Base-by-base conservation (phyloP, 257 asterid genomes). In the Solanum paucissectum region DNA sequence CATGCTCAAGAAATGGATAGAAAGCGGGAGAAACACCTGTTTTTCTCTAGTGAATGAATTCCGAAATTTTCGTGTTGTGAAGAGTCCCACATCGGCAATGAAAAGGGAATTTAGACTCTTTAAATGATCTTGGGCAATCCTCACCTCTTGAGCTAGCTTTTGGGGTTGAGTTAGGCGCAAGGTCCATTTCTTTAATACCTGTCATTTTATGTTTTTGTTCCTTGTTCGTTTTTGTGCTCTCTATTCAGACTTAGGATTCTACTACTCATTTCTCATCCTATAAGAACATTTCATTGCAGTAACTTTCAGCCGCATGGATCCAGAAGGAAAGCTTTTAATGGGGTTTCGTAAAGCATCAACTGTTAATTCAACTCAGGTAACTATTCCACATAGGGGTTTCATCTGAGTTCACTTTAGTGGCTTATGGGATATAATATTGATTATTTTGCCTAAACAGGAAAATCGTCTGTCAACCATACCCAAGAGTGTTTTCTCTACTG, bases 261-360 rank as follows among this genome's bases (percentile, higher is more conserved):
- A 6, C 86, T 49, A 20, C 13, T 44, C 69, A 29, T 87, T 79
- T 91, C 88, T 89, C 87, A 88, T 85, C 62, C 71, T 21, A 40
- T 88, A 83, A 84, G 52, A 46, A 68, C 83, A 36, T 89, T 23
- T 81, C 74, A 86, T 92, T 88, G 83, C 98, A 97, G 99, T 97
- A 83, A 97, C 97, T 42, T 97, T 97, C 92, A 97, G 99, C 87
- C 99, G 98, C 83, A 97, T 97, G 97, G 98, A 97, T 89, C 99
- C 99, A 13, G 98, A 91, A 90, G 98, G 98, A 87, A 97, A 95
- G 91, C 98, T 97, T 85, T 89, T 97, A 88, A 95, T 97, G 98
- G 99, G 99, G 85, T 97, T 95, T 87, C 94, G 99, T 32, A 97
- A 95, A 93, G 98, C 99, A 88, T 93, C 98, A 83, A 90, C 64